Evolutionary conservation across 1,284 basidiomycete species (phyloP).

Genomic region (Pascua sp.): DNA sequence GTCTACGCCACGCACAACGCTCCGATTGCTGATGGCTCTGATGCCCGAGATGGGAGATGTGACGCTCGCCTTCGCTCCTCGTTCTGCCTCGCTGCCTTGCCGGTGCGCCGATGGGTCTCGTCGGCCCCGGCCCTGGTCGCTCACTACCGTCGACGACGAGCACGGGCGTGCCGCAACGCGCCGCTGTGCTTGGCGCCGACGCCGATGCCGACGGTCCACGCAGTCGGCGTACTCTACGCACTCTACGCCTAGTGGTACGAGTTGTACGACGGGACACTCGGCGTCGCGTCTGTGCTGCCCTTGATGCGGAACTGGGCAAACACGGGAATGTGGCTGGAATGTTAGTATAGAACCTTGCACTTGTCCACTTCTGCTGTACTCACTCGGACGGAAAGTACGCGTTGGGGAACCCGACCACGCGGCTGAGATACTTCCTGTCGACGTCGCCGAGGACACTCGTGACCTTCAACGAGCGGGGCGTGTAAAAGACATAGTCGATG

Average conservation of each 20-base stretch:
- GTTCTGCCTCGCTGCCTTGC: neutral
- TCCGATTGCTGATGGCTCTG: constrained; percentile 8
- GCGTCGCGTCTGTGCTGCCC: constrained; percentile 55
- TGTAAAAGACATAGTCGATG: constrained; percentile 95
- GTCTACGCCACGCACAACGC: constrained; percentile 15
- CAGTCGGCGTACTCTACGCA: neutral
- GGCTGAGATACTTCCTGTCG: constrained; percentile 78
- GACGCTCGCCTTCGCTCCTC: neutral
- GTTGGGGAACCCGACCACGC: constrained; percentile 95
- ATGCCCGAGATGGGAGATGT: constrained; percentile 5
- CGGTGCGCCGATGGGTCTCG: too few species aligned
- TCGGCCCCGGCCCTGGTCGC: too few species aligned
- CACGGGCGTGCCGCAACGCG: too few species aligned
- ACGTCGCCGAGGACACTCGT: constrained; percentile 85
- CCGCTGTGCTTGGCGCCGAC: neutral
- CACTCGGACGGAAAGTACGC: constrained; percentile 93
- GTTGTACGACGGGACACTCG: constrained; percentile 20
- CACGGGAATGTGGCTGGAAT: constrained; percentile 49
- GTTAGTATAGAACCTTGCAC: neutral
- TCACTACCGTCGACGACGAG: too few species aligned
- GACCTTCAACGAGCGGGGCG: constrained; percentile 70
- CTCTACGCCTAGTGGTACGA: constrained; percentile 17
- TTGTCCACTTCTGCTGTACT: constrained; percentile 46
- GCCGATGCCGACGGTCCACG: neutral
- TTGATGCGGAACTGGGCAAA: constrained; percentile 50